Conservation (phyloP, 768 basidiomycete genomes). For the Exsudoporus frostii region DNA sequence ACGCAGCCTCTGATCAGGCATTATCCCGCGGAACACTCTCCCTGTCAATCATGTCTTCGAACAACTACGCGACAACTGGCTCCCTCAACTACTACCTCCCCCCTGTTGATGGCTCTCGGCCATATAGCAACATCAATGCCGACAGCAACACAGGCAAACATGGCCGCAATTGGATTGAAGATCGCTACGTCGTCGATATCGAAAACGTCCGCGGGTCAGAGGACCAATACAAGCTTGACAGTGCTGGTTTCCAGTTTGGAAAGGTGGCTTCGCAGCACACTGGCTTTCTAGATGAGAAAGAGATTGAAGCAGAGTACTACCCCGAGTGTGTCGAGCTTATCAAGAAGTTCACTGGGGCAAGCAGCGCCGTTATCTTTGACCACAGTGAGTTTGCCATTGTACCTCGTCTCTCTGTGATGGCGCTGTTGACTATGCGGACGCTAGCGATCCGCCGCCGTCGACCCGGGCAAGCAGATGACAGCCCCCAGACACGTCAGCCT, state of each 20-base stretch:
- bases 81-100: constrained; percentile 18
- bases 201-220: constrained; percentile 37
- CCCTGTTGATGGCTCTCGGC: constrained; percentile 17
- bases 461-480: constrained; percentile 34
- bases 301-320: constrained; percentile 38
- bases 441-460: constrained; percentile 43
- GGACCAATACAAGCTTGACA: constrained; percentile 30
- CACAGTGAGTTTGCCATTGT: constrained; percentile 29
- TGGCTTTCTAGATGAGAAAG: constrained; percentile 34
- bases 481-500: constrained; percentile 42
- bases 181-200: constrained; percentile 17
- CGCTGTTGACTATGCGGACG: not conserved
- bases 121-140: constrained; percentile 16
- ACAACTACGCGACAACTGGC: constrained; percentile 15
- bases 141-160: constrained; percentile 12
- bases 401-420: not conserved
- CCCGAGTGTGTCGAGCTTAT: constrained; percentile 37
- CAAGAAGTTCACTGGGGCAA: constrained; percentile 40
- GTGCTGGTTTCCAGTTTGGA: constrained; percentile 36
- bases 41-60: constrained; percentile 8
- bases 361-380: constrained; percentile 39
- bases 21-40: constrained; percentile 23
- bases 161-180: constrained; percentile 22
- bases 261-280: constrained; percentile 23
- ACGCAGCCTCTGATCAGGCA: constrained; percentile 25